These are phyloP conservation scores for Beauveria rudraprayagi DNA, from an alignment of 2,329 filamentous ascomycete species.

Conservation along the genomic window DNA sequence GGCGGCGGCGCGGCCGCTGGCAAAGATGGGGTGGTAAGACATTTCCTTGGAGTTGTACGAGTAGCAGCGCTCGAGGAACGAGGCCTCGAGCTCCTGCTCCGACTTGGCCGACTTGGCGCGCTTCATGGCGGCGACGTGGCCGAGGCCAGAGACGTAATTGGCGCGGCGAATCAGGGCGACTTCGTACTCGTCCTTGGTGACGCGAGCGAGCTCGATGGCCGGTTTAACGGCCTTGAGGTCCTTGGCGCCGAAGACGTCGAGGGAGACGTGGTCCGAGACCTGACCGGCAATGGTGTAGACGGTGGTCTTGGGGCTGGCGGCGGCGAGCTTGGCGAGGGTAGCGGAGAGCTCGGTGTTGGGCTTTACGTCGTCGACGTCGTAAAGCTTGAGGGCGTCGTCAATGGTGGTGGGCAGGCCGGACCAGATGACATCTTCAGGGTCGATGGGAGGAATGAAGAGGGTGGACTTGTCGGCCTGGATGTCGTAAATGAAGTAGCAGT, in stretches of 20 bases:
- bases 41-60: constrained; percentile 70
- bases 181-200: constrained; percentile 68
- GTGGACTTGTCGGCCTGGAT: constrained; percentile 64
- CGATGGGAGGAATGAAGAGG: constrained; percentile 83
- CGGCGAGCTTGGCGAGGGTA: constrained; percentile 50
- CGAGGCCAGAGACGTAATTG: constrained; percentile 60
- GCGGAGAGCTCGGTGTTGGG: constrained; percentile 67
- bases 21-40: constrained; percentile 82
- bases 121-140: constrained; percentile 55
- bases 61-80: constrained; percentile 71
- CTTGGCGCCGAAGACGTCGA: constrained; percentile 60
- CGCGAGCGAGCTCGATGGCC: constrained; percentile 61
- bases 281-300: constrained; percentile 75
- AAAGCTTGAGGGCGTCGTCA: constrained; percentile 66
- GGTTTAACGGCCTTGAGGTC: constrained; percentile 48
- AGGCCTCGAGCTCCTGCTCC: constrained; percentile 75
- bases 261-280: constrained; percentile 62
- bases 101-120: constrained; percentile 57
- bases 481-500: constrained; percentile 76
- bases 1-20: constrained; percentile 69
- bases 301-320: constrained; percentile 30
- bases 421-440: constrained; percentile 90
- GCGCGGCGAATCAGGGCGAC: constrained; percentile 65
- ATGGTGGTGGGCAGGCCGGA: constrained; percentile 73
- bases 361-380: constrained; percentile 73